Conservation (phyloP, 2,329 filamentous ascomycete genomes). For the Emmonsiellopsis sp. region DNA sequence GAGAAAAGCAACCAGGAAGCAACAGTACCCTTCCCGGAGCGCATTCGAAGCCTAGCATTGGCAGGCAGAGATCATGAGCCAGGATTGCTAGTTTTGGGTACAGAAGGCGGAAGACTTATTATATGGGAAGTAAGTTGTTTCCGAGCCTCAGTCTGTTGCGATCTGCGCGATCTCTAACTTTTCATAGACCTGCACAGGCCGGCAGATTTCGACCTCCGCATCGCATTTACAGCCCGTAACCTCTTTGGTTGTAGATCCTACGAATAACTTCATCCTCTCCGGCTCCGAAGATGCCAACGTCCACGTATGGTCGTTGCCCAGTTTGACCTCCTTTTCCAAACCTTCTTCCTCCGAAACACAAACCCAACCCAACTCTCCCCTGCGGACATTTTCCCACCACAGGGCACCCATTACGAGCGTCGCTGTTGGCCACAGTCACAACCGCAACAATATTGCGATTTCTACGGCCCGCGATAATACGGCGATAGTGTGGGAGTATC, state of each 20-base stretch:
- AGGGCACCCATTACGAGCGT: conserved; percentile 41
- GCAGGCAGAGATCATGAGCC: conserved; percentile 50
- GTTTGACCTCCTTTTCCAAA: conserved; percentile 56
- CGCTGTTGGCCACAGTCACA: conserved; percentile 56
- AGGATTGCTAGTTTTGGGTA: conserved; percentile 65
- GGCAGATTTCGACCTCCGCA: conserved; percentile 36
- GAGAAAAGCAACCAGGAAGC: conserved; percentile 80
- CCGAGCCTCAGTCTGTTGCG: not conserved
- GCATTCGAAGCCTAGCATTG: conserved; percentile 68
- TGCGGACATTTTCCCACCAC: conserved; percentile 68
- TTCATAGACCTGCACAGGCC: conserved; percentile 34
- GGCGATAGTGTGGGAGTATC: conserved; percentile 88
- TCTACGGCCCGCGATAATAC: conserved; percentile 81
- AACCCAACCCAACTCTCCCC: conserved; percentile 51
- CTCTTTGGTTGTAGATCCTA: conserved; percentile 60
- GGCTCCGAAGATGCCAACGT: conserved; percentile 66
- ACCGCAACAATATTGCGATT: conserved; percentile 70
- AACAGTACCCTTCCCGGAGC: conserved; percentile 77
- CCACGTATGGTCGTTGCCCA: conserved; percentile 79
- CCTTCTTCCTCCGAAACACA: conserved; percentile 31
- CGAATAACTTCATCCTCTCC: conserved; percentile 43
- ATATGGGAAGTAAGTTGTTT: conserved; percentile 74
- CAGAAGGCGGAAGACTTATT: conserved; percentile 74
- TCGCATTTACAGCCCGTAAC: conserved; percentile 50
- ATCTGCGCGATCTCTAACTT: not conserved